These are phyloP conservation scores for Solanum hybrid DNA, from an alignment of 305 asterid species.

Conservation along the genomic window DNA sequence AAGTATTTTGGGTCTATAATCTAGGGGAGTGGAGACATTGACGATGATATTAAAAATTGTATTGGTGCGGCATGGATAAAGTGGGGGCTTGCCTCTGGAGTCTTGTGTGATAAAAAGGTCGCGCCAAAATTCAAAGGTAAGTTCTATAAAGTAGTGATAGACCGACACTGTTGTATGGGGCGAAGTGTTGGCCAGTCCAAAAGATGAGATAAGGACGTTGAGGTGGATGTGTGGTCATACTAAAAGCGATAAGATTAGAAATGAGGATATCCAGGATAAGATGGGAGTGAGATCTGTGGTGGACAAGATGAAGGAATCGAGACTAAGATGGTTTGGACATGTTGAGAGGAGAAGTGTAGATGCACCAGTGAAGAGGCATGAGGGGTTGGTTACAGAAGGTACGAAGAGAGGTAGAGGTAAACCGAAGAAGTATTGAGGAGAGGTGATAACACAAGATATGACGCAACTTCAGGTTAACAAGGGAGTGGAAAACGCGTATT, in stretches of 20 bases:
- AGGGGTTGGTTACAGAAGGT: not conserved
- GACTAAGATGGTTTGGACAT: not conserved
- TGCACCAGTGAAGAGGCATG: too few relatives aligned
- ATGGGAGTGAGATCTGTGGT: not conserved
- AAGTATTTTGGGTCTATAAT: too few relatives aligned
- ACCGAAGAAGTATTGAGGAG: not conserved
- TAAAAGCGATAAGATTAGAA: not conserved
- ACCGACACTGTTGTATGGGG: not conserved
- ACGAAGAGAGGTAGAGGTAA: too few relatives aligned
- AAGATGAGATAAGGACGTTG: not conserved
- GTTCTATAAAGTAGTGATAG: too few relatives aligned
- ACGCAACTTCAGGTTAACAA: not conserved
- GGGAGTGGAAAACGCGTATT: not conserved
- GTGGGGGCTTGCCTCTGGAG: not conserved
- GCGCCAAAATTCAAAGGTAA: not conserved
- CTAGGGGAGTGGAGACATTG: too few relatives aligned
- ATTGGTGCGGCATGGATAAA: too few relatives aligned
- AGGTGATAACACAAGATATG: not conserved
- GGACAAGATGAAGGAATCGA: not conserved
- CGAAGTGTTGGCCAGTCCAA: too few relatives aligned
- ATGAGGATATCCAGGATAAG: not conserved
- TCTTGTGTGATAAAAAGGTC: not conserved
- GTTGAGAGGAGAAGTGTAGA: not conserved
- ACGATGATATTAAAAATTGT: too few relatives aligned
- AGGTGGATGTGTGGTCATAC: not conserved